These are phyloP conservation scores for Aspergillus phoenicis DNA, from an alignment of 2,329 filamentous ascomycete species.

Conservation along the genomic window DNA sequence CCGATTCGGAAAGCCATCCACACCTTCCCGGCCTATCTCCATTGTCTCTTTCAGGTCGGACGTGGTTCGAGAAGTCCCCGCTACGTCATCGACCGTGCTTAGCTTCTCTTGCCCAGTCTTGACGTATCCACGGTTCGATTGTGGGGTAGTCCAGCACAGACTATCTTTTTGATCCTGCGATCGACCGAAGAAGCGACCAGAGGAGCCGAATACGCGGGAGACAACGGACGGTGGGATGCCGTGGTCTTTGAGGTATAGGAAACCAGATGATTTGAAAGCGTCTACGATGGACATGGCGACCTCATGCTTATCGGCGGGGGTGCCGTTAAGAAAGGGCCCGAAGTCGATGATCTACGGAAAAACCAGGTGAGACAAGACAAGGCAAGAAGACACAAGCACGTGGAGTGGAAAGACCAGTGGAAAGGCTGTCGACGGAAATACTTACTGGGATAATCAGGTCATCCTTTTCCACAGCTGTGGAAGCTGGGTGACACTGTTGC, in stretches of 20 bases:
- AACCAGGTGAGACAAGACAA: neutral
- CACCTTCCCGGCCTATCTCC: slow-evolving; percentile 63
- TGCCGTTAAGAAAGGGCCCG: slow-evolving; percentile 68
- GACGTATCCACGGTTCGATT: slow-evolving; percentile 74
- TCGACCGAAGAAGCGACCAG: slow-evolving; percentile 71
- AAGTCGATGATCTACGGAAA: slow-evolving; percentile 73
- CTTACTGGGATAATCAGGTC: slow-evolving; percentile 48
- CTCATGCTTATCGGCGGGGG: slow-evolving; percentile 59
- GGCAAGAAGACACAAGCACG: neutral
- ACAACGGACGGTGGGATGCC: slow-evolving; percentile 65
- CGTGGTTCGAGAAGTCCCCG: slow-evolving; percentile 56
- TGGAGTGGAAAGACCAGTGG: no score
- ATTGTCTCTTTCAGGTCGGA: slow-evolving; percentile 61
- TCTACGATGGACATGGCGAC: slow-evolving; percentile 72
- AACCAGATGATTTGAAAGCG: slow-evolving; percentile 83
- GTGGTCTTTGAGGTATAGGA: slow-evolving; percentile 84
- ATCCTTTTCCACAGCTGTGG: slow-evolving; percentile 46
- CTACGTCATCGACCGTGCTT: slow-evolving; percentile 56
- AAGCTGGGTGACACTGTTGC: slow-evolving; percentile 27
- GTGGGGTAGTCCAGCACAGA: slow-evolving; percentile 70
- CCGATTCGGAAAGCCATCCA: slow-evolving; percentile 69
- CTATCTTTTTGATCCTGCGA: slow-evolving; percentile 64
- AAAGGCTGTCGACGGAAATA: neutral
- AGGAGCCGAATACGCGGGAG: slow-evolving; percentile 65
- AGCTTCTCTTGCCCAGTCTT: slow-evolving; percentile 73